Conservation (phyloP, 2,329 filamentous ascomycete genomes). For the Fusarium pseudograminearum region DNA sequence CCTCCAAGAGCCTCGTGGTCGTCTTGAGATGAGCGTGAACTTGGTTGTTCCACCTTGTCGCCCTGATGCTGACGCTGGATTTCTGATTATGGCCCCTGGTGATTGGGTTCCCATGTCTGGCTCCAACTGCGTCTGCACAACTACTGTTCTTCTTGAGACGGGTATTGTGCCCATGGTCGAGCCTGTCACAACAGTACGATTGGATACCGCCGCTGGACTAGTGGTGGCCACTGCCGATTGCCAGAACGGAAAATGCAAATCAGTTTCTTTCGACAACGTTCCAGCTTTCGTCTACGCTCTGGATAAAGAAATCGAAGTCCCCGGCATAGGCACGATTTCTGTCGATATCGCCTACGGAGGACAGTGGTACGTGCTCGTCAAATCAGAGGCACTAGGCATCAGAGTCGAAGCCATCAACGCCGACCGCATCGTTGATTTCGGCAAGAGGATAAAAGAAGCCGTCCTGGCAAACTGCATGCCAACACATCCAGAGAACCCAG, state of each 20-base stretch:
- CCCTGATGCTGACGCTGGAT: conserved; percentile 56
- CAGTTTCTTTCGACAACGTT: conserved; percentile 23
- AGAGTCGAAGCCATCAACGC: conserved; percentile 24
- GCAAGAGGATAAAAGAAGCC: conserved; percentile 58
- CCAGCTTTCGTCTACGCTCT: conserved; percentile 18
- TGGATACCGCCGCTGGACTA: conserved; percentile 14
- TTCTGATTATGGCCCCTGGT: conserved; percentile 50
- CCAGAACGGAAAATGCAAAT: conserved; percentile 23
- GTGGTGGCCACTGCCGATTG: conserved; percentile 25
- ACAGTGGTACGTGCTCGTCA: conserved; percentile 26
- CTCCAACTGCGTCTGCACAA: conserved; percentile 57
- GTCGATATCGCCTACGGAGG: conserved; percentile 24
- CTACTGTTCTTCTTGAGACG: conserved; percentile 60
- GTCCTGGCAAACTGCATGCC: conserved; percentile 52
- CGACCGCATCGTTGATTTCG: conserved; percentile 40
- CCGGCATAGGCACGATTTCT: not conserved
- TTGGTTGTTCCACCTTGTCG: conserved; percentile 47
- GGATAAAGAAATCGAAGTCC: conserved; percentile 14
- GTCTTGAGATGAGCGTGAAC: conserved; percentile 14
- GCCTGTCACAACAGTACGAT: conserved; percentile 31
- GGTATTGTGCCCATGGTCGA: conserved; percentile 59
- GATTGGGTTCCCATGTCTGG: conserved; percentile 53
- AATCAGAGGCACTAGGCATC: conserved; percentile 16
- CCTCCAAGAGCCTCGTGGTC: conserved; percentile 12
- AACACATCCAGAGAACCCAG: conserved; percentile 56